Conservation (phyloP, 768 basidiomycete species). For the Tulasnella sp. region DNA sequence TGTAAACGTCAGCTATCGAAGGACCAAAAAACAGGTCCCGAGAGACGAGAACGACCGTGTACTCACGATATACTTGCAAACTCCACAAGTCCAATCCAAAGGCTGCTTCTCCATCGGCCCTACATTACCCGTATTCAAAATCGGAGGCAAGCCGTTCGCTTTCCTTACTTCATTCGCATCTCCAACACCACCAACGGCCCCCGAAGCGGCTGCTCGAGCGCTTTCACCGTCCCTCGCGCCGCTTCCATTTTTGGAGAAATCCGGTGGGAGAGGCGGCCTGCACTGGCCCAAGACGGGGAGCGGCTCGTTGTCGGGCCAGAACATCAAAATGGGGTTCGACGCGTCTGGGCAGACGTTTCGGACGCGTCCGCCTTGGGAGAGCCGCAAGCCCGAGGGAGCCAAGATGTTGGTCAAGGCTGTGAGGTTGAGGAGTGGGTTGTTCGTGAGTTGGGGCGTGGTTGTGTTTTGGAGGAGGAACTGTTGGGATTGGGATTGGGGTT, state of each 20-base stretch:
- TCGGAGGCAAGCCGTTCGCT: conserved; percentile 52
- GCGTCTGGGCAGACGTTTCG: conserved; percentile 73
- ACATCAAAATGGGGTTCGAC: conserved; percentile 67
- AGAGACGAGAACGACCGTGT: background rate
- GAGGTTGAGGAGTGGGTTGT: conserved; percentile 44
- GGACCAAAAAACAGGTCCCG: background rate
- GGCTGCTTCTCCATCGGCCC: conserved; percentile 63
- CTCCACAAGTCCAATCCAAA: conserved; percentile 67
- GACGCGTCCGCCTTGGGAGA: conserved; percentile 68
- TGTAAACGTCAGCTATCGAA: background rate
- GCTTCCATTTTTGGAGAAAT: background rate
- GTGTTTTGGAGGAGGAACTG: background rate
- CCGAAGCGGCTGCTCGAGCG: no score
- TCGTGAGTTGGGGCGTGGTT: background rate
- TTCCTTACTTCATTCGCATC: no score
- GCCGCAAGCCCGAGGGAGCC: conserved; percentile 73
- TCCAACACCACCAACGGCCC: background rate
- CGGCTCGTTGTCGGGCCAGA: conserved; percentile 86
- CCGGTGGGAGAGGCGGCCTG: conserved; percentile 24
- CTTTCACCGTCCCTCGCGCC: background rate
- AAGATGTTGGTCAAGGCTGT: conserved; percentile 43
- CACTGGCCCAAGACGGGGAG: conserved; percentile 75
- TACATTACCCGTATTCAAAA: conserved; percentile 80
- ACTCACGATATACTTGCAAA: conserved; percentile 62
- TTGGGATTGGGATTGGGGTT: background rate